Percentiles rank a stretch among this genome's conserved stretches.
These are phyloP conservation scores for Eucalyptus decipiens DNA, from an alignment of 345 rosid genomes.

Conservation along the genomic window DNA sequence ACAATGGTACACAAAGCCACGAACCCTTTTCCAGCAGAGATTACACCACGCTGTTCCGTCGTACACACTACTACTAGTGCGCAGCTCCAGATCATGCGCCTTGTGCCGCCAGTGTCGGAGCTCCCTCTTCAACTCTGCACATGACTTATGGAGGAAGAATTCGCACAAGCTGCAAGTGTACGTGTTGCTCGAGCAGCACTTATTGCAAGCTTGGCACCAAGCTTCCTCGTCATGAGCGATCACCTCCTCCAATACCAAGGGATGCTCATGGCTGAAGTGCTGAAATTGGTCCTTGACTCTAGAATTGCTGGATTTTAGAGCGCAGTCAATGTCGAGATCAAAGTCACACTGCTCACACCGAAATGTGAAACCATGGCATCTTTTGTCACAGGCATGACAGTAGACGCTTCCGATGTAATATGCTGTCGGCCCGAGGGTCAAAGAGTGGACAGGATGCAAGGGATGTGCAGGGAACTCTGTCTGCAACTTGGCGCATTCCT, in stretches of 20 bases:
- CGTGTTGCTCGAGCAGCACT: background rate
- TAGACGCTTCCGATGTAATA: background rate
- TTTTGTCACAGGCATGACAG: background rate
- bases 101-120: background rate
- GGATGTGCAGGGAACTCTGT: background rate
- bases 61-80: background rate
- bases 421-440: background rate
- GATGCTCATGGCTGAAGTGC: background rate
- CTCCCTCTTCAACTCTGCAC: background rate
- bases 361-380: background rate
- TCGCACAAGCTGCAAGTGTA: background rate
- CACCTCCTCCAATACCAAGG: background rate
- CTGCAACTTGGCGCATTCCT: background rate
- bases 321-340: background rate
- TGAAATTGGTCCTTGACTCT: background rate
- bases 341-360: background rate
- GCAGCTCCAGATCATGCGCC: background rate
- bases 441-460: background rate
- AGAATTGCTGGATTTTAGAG: background rate
- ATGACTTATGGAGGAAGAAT: background rate
- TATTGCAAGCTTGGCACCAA: background rate
- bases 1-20: background rate
- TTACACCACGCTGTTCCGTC: background rate
- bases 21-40: background rate
- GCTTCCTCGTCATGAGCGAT: fast-evolving